Base-by-base conservation (phyloP, 805 yeast genomes). In the Wickerhamomyces strasburgensis region DNA sequence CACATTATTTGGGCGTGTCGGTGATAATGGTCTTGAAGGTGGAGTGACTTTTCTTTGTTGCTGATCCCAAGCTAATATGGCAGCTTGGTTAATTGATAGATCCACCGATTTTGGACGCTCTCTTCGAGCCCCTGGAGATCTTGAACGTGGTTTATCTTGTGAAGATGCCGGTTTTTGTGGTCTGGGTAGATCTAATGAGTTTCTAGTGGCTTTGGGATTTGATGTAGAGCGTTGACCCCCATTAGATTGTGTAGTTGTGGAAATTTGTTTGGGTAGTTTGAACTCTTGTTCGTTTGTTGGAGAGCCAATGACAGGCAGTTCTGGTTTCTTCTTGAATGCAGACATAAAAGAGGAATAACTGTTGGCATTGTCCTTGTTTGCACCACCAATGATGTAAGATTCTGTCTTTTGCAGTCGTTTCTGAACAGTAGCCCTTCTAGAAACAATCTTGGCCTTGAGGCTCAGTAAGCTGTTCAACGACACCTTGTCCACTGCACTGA, bases 41-140 rank as follows among this genome's bases (percentile, higher is more conserved):
- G 44, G 44, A 15, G 47, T 19, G 2, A 28, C 40, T 14, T 37
- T 42, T 16, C 44, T 39, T 17, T 41, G 41, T 16, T 37, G 41
- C 15, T 41, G 46, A 28, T 51, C 54, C 58, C 58, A 54, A 5
- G 58, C 58, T 4, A 51, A 29, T 4, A 44, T 15, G 1, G 58
- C 58, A 16, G 58, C 58, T 35, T 48, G 47, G 8, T 47, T 43
- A 6, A 53, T 37, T 5, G 56, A 39, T 5, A 47, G 17, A 14
- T 54, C 57, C 16, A 49, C 43, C 3, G 58, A 52, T 29, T 50
- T 52, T 9, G 56, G 54, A 21, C 56, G 46, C 19, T 48, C 53
- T 19, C 14, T 23, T 23, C 35, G 33, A 13, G 38, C 34, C 4
- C 35, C 32, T 13, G 30, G 39, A 4, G 51, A 38, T 28, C 42